phyloP scores from a whole-genome alignment of 1,284 basidiomycete species.

The Ceratobasidium sp. region DNA sequence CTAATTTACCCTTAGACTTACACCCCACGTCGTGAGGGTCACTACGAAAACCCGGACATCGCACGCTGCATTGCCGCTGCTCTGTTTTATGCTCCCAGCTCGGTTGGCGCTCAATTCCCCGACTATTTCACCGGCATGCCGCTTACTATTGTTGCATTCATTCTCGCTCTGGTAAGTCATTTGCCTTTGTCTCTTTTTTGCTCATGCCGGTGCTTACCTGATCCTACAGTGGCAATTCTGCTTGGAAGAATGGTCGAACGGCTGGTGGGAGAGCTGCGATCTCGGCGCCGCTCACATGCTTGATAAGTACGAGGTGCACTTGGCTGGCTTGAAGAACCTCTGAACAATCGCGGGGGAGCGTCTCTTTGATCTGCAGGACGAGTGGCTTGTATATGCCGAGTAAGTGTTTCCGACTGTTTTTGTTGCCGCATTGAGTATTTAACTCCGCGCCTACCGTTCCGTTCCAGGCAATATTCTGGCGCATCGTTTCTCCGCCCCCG shows the following conservation, averaged over 20 bases:
- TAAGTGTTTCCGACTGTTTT: neutral
- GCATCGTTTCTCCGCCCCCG: neutral
- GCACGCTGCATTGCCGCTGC: neutral
- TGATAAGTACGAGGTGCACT: conserved; percentile 30
- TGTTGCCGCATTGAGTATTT: too few species aligned
- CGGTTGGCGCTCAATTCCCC: conserved; percentile 1
- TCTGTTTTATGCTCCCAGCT: neutral
- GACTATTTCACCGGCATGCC: conserved; percentile 17
- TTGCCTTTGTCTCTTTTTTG: neutral
- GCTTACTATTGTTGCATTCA: conserved; percentile 3
- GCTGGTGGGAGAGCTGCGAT: neutral
- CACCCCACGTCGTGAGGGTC: neutral
- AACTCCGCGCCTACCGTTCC: too few species aligned
- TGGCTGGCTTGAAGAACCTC: conserved; percentile 5
- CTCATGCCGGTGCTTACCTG: neutral
- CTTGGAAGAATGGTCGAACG: conserved; percentile 10
- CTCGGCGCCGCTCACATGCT: conserved; percentile 3
- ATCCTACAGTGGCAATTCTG: too few species aligned
- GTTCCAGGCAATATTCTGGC: too few species aligned
- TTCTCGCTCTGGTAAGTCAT: conserved; percentile 19
- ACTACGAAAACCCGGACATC: conserved; percentile 6
- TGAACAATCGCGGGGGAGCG: neutral
- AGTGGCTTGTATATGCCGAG: neutral
- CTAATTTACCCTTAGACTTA: too few species aligned
- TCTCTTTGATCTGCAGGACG: neutral